Conservation (phyloP, 2,329 filamentous ascomycete genomes). For the Cercospora beticola region DNA sequence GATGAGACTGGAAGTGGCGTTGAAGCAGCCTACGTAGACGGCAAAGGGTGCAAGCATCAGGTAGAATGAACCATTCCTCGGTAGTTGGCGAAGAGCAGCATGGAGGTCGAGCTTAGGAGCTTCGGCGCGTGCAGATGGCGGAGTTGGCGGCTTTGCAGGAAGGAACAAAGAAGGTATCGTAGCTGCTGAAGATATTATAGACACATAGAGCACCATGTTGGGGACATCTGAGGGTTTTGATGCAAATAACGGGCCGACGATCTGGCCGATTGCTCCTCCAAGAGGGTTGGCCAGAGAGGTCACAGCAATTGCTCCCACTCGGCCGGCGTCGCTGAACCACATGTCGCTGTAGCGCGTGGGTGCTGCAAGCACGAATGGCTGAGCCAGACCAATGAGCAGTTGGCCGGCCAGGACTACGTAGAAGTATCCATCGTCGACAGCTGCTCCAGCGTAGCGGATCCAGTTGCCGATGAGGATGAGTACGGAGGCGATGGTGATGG, state of each 20-base stretch:
- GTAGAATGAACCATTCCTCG: conserved; percentile 69
- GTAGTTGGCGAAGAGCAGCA: conserved; percentile 49
- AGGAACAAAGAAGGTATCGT: conserved; percentile 78
- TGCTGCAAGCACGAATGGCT: conserved; percentile 87
- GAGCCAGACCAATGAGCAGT: conserved; percentile 81
- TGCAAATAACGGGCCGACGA: conserved; percentile 79
- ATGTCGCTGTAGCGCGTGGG: conserved; percentile 89
- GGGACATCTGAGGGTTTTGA: conserved; percentile 65
- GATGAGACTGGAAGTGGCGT: conserved; percentile 80
- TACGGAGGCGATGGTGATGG: conserved; percentile 70
- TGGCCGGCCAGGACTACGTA: conserved; percentile 85
- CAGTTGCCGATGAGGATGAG: conserved; percentile 84
- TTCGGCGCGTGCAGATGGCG: conserved; percentile 66
- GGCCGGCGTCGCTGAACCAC: conserved; percentile 85
- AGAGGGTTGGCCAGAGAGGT: conserved; percentile 85
- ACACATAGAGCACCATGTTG: conserved; percentile 66
- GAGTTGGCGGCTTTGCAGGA: conserved; percentile 72
- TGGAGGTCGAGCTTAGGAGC: conserved; percentile 55
- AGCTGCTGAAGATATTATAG: conserved; percentile 56
- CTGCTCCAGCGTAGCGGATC: conserved; percentile 54
- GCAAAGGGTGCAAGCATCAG: conserved; percentile 78
- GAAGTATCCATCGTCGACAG: conserved; percentile 57
- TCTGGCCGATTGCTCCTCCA: conserved; percentile 82
- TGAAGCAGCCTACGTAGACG: conserved; percentile 90
- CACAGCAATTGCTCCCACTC: conserved; percentile 83